Percentiles rank a stretch among this genome's conserved stretches.
phyloP scores from a whole-genome alignment of 345 rosid genomes.

The Citrus cavaleriei region DNA sequence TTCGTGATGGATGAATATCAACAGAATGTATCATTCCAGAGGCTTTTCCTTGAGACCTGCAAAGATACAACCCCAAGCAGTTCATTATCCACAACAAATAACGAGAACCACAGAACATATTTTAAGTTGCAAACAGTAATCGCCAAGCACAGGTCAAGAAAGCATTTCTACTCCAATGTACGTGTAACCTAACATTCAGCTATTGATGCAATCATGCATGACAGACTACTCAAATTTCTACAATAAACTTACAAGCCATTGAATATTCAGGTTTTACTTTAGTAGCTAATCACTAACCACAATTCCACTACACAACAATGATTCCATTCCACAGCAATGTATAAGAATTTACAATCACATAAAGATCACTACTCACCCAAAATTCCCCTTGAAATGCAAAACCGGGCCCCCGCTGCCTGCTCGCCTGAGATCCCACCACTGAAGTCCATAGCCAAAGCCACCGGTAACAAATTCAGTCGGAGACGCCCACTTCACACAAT shows the following conservation, averaged over 20 bases:
- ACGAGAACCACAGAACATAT: neutral
- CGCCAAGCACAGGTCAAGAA: neutral
- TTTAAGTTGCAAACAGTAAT: neutral
- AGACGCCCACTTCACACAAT: constrained; percentile 84
- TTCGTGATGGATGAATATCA: constrained; percentile 88
- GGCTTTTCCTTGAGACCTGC: constrained; percentile 62
- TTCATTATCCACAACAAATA: neutral
- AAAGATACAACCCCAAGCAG: constrained; percentile 14
- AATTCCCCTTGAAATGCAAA: constrained; percentile 67
- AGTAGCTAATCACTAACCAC: too few species aligned
- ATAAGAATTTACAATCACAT: neutral
- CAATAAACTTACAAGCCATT: too few species aligned
- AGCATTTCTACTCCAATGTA: neutral
- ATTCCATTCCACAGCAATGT: too few species aligned
- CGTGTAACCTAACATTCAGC: neutral
- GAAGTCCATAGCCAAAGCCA: constrained; percentile 76
- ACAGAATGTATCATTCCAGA: constrained; percentile 78
- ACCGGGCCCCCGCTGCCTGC: constrained; percentile 69
- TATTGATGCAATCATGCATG: too few species aligned
- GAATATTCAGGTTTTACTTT: too few species aligned
- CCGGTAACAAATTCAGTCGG: constrained; percentile 83
- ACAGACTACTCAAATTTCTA: too few species aligned
- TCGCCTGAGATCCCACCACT: constrained; percentile 88
- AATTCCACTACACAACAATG: too few species aligned
- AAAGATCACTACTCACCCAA: constrained; percentile 38